Base-by-base conservation (phyloP, 1,139 yeast species). In the Scheffersomyces cryptocercus region DNA sequence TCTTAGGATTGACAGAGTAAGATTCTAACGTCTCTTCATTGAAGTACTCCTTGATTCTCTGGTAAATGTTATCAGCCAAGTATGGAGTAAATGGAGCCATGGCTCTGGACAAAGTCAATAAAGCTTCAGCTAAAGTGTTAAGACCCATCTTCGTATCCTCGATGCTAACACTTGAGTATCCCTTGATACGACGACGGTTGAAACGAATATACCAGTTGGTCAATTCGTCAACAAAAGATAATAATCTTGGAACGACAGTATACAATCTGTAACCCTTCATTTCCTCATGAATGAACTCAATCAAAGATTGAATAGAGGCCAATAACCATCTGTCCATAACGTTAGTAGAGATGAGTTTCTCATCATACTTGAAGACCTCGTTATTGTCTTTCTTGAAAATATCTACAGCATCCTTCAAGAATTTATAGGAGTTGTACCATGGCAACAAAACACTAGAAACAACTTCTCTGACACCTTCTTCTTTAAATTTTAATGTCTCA, bases 61-160 rank as follows among this genome's bases (percentile, higher is more conserved):
- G 85, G 72, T 90, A 95, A 56, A 95, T 87, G 58, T 83, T 82
- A 62, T 95, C 99, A 42, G 98, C 78, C 66, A 95, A 77, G 78
- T 85, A 95, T 50, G 99, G 99, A 42, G 98, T 90, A 73, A 95
- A 95, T 52, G 99, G 99, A 47, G 99, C 98, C 97, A 95, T 91
- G 38, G 97, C 95, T 65, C 97, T 83, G 37, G 84, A 87, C 60
- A 95, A 82, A 35, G 89, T 89, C 65, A 87, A 86, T 55, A 91
- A 75, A 29, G 96, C 96, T 66, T 89, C 97, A 46, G 89, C 83
- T 65, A 95, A 77, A 15, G 97, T 88, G 70, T 93, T 93, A 62
- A 95, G 81, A 40, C 96, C 97, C 62, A 79, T 79, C 55, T 82
- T 68, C 56, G 97, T 86, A 63, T 95, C 99, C 41, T 84, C 85